phyloP scores from a whole-genome alignment of 805 yeast genomes.

The Helenozyma rhizophorensis region DNA sequence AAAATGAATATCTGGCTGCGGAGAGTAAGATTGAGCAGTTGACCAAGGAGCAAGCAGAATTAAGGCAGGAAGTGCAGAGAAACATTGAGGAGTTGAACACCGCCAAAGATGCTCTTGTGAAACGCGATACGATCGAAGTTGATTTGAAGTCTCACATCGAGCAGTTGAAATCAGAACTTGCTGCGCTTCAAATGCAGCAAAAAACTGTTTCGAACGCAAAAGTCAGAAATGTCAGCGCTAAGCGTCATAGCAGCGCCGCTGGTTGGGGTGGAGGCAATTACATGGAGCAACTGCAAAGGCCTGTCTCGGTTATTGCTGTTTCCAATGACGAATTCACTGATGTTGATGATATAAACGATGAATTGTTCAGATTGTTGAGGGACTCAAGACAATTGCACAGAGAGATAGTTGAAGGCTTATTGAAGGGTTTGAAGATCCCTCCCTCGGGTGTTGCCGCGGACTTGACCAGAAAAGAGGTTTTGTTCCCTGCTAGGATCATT shows the following conservation, averaged over 20 bases:
- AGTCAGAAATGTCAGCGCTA: constrained; percentile 30
- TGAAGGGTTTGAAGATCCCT: constrained; percentile 83
- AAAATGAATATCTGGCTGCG: constrained; percentile 54
- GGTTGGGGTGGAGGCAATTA: constrained; percentile 30
- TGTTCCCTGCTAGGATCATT: constrained; percentile 93
- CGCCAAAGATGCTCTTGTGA: constrained; percentile 55
- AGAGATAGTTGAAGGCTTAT: constrained; percentile 81
- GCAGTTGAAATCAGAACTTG: constrained; percentile 49
- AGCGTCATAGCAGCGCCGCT: constrained; percentile 38
- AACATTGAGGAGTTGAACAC: constrained; percentile 58
- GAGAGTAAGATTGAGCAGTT: constrained; percentile 57
- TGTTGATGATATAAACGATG: constrained; percentile 69
- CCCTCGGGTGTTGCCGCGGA: constrained; percentile 80
- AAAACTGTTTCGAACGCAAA: constrained; percentile 32
- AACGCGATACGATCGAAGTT: constrained; percentile 59
- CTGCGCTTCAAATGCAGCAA: constrained; percentile 38
- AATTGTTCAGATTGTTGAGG: constrained; percentile 63
- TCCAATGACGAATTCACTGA: constrained; percentile 50
- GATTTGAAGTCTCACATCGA: constrained; percentile 62
- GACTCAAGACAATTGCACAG: constrained; percentile 69
- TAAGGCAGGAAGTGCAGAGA: constrained; percentile 59
- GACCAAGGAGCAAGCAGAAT: constrained; percentile 53
- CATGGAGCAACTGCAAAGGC: constrained; percentile 44
- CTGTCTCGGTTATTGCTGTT: constrained; percentile 59
- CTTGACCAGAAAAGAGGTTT: constrained; percentile 80